phyloP scores from a whole-genome alignment of 78 protist species.

The Mantamonas sphyraenae region DNA sequence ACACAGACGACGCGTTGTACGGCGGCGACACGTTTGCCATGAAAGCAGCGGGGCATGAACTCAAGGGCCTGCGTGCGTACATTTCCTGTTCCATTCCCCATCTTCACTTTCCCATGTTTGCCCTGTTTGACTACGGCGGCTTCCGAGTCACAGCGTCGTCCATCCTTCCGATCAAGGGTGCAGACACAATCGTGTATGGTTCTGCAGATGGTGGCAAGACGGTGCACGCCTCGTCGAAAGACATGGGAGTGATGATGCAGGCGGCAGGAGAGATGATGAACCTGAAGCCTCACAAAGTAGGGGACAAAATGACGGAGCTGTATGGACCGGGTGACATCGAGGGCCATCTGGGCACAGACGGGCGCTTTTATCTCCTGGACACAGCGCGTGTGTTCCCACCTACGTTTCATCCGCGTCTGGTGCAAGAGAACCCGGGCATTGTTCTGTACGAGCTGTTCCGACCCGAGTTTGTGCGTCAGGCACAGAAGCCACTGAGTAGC shows the following conservation, averaged over 20 bases:
- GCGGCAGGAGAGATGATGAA: conserved; percentile 3
- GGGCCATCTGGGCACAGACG: conserved; percentile 15
- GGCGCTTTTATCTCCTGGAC: conserved; percentile 4
- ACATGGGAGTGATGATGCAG: background rate
- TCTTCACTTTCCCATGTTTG: background rate
- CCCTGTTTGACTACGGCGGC: background rate
- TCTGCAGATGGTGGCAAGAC: conserved; percentile 1
- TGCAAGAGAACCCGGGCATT: too few species aligned
- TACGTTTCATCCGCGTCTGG: too few species aligned
- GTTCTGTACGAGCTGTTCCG: too few species aligned
- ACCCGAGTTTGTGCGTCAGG: too few species aligned
- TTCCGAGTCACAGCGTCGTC: background rate
- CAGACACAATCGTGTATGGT: background rate
- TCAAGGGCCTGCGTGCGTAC: background rate
- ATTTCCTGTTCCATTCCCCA: background rate
- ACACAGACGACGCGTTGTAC: background rate
- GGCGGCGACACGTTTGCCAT: background rate
- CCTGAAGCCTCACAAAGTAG: background rate
- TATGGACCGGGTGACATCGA: conserved; percentile 16
- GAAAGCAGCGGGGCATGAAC: background rate
- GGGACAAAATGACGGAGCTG: background rate
- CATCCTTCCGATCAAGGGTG: background rate
- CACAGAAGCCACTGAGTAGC: too few species aligned
- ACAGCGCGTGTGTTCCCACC: conserved; percentile 7
- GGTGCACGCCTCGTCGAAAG: background rate